Percentiles rank a stretch among this genome's conserved stretches.
phyloP scores from a whole-genome alignment of 2,329 filamentous ascomycete genomes.

The Trichoderma polysporum region DNA sequence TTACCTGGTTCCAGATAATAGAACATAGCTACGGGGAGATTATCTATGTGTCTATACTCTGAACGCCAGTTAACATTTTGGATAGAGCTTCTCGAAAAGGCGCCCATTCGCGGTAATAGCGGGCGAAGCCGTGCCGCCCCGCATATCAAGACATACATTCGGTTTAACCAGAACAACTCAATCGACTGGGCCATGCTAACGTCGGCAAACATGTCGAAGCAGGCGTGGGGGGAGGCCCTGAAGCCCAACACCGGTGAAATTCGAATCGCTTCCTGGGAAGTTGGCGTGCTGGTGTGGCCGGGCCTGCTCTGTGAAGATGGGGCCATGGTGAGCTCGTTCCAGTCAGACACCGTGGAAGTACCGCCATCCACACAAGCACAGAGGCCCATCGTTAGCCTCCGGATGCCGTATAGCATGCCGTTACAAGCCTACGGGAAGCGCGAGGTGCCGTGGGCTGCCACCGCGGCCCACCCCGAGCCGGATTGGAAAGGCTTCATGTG shows the following conservation, averaged over 20 bases:
- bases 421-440: slow-evolving; percentile 60
- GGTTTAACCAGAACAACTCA: slow-evolving; percentile 50
- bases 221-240: slow-evolving; percentile 76
- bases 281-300: slow-evolving; percentile 83
- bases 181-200: slow-evolving; percentile 87
- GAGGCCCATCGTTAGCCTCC: slow-evolving; percentile 59
- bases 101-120: slow-evolving; percentile 42
- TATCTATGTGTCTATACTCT: too few species aligned
- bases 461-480: slow-evolving; percentile 55
- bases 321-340: slow-evolving; percentile 69
- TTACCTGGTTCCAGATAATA: not conserved
- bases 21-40: not conserved
- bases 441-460: slow-evolving; percentile 78
- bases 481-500: slow-evolving; percentile 58
- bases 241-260: slow-evolving; percentile 58
- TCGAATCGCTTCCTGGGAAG: slow-evolving; percentile 77
- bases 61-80: not conserved
- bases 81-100: slow-evolving; percentile 31
- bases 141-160: slow-evolving; percentile 87
- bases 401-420: slow-evolving; percentile 82
- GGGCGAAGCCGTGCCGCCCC: slow-evolving; percentile 71
- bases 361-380: slow-evolving; percentile 25
- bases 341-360: slow-evolving; percentile 52
- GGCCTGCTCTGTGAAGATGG: slow-evolving; percentile 50
- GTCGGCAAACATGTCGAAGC: slow-evolving; percentile 87